Evolutionary conservation across 768 basidiomycete species (phyloP).

Genomic region (Phylloporus arenicola): DNA sequence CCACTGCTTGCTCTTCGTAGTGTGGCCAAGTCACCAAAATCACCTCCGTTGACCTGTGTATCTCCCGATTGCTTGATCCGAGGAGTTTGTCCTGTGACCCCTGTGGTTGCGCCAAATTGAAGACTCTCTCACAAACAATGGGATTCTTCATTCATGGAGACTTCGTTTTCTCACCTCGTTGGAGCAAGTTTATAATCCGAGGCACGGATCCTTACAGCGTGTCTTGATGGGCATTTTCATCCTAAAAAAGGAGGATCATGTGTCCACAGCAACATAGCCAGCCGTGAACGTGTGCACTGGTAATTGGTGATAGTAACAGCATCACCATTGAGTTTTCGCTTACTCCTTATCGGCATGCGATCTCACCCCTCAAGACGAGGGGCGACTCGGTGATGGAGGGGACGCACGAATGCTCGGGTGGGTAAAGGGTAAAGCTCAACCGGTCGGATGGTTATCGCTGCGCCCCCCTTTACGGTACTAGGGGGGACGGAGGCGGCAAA

Average conservation of each 20-base stretch:
- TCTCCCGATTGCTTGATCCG: conserved; percentile 11
- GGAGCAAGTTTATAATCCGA: conserved; percentile 8
- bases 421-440: background rate
- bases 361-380: background rate
- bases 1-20: background rate
- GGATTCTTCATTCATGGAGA: conserved; percentile 2
- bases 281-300: conserved; percentile 1
- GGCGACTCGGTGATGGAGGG: background rate
- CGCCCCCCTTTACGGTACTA: background rate
- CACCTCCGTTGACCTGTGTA: background rate
- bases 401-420: background rate
- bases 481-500: conserved; percentile 2
- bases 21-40: background rate
- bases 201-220: background rate
- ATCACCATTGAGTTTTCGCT: background rate
- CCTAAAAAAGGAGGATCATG: background rate
- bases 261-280: background rate
- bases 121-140: background rate
- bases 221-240: conserved; percentile 2
- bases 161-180: conserved; percentile 4
- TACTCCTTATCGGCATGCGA: background rate
- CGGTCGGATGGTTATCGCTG: conserved; percentile 1
- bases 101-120: background rate
- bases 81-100: conserved; percentile 4
- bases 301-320: background rate